Conservation (phyloP, 2,329 filamentous ascomycete genomes). For the Fusarium pseudograminearum region DNA sequence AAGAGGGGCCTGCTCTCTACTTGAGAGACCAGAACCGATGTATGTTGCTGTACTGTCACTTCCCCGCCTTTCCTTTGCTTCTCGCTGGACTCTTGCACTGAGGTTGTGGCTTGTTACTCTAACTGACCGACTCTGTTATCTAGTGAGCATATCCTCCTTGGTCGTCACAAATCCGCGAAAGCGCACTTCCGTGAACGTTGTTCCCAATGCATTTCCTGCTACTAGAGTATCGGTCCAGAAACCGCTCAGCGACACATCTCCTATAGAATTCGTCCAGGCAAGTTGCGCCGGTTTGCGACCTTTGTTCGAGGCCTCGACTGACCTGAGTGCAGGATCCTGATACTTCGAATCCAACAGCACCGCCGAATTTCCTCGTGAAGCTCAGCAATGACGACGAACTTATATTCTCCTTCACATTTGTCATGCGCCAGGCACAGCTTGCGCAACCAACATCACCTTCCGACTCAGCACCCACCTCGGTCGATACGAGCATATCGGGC, state of each 20-base stretch:
- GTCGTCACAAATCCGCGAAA: conserved; percentile 83
- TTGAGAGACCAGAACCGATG: conserved; percentile 92
- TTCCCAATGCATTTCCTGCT: conserved; percentile 89
- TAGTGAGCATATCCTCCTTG: conserved; percentile 89
- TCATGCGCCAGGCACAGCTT: conserved; percentile 70
- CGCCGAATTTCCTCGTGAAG: conserved; percentile 85
- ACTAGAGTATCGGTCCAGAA: conserved; percentile 79
- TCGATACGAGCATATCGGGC: conserved; percentile 85
- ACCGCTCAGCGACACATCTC: conserved; percentile 77
- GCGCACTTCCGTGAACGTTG: conserved; percentile 80
- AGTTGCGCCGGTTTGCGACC: conserved; percentile 48
- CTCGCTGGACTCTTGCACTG: conserved; percentile 21
- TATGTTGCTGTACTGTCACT: conserved; percentile 62
- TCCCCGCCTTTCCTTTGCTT: conserved; percentile 24
- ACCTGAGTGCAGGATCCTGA: conserved; percentile 78
- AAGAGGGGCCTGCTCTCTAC: conserved; percentile 83
- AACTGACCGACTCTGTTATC: conserved; percentile 35
- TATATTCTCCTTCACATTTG: conserved; percentile 91
- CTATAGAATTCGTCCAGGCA: conserved; percentile 94
- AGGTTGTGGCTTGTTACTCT: conserved; percentile 36
- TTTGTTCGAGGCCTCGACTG: conserved; percentile 36
- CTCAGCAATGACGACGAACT: conserved; percentile 92
- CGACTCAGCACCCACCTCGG: conserved; percentile 59
- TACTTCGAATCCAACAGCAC: conserved; percentile 57
- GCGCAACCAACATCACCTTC: conserved; percentile 57